Evolutionary conservation across 2,329 filamentous ascomycete genomes (phyloP), one percentile per base, ranked within the genome.

Genomic region (Fusarium poae): DNA sequence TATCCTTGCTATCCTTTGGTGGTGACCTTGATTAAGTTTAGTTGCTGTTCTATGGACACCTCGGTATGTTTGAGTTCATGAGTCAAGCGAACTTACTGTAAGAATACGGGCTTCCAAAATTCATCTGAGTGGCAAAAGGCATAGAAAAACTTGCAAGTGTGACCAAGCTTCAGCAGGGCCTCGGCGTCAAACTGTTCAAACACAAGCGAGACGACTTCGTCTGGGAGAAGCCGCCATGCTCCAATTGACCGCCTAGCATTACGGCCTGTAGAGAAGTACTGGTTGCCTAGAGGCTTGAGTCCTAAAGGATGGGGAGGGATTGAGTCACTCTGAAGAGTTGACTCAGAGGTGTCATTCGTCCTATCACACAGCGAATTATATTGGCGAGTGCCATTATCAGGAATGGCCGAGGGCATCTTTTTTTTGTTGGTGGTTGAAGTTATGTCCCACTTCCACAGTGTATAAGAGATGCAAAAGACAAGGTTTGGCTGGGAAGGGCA

Each of bases 261-360:
- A 57, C 84, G 84, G 4, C 83, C 83, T 15, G 88, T 83, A 21
- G 89, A 88, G 43, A 95, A 86, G 49, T 86, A 90, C 72, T 90
- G 89, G 82, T 99, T 98, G 37, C 95, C 96, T 65, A 91, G 86
- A 2, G 96, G 95, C 76, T 94, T 96, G 68, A 98, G 85, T 32
- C 91, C 91, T 46, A 97, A 83, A 37, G 93, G 93, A 82, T 98
- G 95, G 39, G 85, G 83, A 51, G 91, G 91, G 54, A 97, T 90
- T 44, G 88, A 86, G 72, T 77, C 78, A 73, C 54, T 53, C 9
- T 69, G 55, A 53, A 62, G 32, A 30, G 65, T 54, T 68, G 80
- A 76, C 62, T 76, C 77, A 63, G 27, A 34, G 29, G 46, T 57
- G 42, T 67, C 72, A 62, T 71, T 64, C 25, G 62, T 70, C 43